phyloP scores from a whole-genome alignment of 225 moss, liverwort and hornwort genomes.

The Rhytidiadelphus loreus region DNA sequence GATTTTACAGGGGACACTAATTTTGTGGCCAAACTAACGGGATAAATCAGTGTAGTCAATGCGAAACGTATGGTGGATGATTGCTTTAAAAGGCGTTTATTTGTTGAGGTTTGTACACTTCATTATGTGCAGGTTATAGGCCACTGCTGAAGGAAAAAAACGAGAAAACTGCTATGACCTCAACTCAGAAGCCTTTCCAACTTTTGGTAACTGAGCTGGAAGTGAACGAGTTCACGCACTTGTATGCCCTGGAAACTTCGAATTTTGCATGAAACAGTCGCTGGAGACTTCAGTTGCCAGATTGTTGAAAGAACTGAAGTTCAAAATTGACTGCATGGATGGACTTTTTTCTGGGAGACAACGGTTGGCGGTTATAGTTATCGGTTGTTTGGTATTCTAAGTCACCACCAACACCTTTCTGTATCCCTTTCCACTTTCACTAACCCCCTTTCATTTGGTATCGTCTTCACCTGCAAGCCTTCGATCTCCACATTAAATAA shows the following conservation, averaged over 20 bases:
- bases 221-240: background rate
- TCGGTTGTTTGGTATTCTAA: constrained; percentile 20
- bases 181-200: background rate
- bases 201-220: background rate
- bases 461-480: background rate
- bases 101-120: background rate
- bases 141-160: background rate
- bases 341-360: background rate
- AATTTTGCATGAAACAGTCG: background rate
- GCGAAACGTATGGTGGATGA: background rate
- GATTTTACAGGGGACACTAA: background rate
- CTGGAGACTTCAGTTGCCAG: background rate
- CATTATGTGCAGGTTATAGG: background rate
- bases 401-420: constrained; percentile 34
- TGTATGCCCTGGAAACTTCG: background rate
- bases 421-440: constrained; percentile 23
- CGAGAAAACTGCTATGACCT: background rate
- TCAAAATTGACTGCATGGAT: background rate
- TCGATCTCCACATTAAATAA: background rate
- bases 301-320: background rate
- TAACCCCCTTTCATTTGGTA: constrained; percentile 6
- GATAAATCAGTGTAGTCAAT: no score
- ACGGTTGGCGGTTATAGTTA: constrained; percentile 30
- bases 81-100: background rate
- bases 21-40: no score